These are phyloP conservation scores for Trichoderma atroviride DNA, from an alignment of 2,329 filamentous ascomycete genomes.

Conservation along the genomic window DNA sequence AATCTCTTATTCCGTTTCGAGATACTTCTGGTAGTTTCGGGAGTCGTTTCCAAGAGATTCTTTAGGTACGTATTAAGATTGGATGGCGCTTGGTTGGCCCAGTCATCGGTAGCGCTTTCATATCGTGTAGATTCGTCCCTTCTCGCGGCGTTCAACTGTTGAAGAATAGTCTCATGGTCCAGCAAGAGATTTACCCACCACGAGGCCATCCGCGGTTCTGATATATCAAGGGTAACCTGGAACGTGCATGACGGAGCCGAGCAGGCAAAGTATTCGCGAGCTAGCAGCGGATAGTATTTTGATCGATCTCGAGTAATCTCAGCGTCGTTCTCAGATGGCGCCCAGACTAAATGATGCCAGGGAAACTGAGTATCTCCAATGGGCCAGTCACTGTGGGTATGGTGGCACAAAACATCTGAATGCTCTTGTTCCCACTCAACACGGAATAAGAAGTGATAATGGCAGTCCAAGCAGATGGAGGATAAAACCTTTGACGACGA, in stretches of 20 bases:
- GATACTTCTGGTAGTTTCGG: conserved; percentile 48
- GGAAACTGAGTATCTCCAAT: conserved; percentile 41
- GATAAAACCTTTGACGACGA: conserved; percentile 38
- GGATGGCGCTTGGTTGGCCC: conserved; percentile 44
- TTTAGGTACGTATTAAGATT: conserved; percentile 57
- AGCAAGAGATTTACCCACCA: conserved; percentile 49
- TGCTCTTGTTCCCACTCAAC: conserved; percentile 40
- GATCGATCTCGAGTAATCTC: conserved; percentile 33
- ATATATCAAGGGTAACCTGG: conserved; percentile 51
- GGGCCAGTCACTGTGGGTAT: conserved; percentile 41
- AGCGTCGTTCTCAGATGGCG: conserved; percentile 36
- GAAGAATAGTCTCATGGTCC: conserved; percentile 49
- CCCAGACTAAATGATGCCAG: conserved; percentile 46
- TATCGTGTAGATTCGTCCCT: conserved; percentile 54
- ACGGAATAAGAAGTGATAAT: conserved; percentile 47
- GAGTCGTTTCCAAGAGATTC: conserved; percentile 48
- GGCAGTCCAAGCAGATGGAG: conserved; percentile 45
- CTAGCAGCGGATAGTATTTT: conserved; percentile 46
- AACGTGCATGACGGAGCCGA: conserved; percentile 48
- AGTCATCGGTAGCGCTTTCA: conserved; percentile 45
- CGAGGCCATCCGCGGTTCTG: conserved; percentile 49
- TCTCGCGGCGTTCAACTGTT: conserved; percentile 45
- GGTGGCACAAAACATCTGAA: conserved; percentile 37
- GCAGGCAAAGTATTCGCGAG: conserved; percentile 46
- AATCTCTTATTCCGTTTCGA: conserved; percentile 62